A percentile compares a stretch with the other conserved stretches of the same genome.
Evolutionary conservation across 495 filamentous ascomycete genomes (phyloP).

Genomic region (Tuber indicum): DNA sequence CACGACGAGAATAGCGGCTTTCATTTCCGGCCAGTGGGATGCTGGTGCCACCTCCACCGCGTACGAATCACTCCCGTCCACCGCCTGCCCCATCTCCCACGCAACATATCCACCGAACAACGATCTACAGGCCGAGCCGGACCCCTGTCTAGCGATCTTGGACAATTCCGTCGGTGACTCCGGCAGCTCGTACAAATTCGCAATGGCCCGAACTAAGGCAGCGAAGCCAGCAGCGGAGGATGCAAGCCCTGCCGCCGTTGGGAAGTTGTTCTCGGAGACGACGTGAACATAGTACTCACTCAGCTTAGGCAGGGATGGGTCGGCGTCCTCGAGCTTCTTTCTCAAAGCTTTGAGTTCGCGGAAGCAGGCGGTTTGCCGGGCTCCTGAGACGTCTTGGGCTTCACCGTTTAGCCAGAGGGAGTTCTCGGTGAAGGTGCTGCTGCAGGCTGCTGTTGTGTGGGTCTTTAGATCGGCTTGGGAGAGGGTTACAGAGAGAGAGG

Average conservation of each 20-base stretch:
- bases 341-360: conserved; percentile 73
- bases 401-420: conserved; percentile 77
- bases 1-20: conserved; percentile 80
- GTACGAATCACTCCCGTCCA: conserved; percentile 73
- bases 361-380: conserved; percentile 86
- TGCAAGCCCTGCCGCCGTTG: conserved; percentile 92
- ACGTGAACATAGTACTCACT: conserved; percentile 67
- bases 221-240: conserved; percentile 91
- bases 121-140: conserved; percentile 83
- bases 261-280: conserved; percentile 96
- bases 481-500: conserved; percentile 90
- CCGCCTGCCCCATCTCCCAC: conserved; percentile 68
- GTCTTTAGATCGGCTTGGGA: conserved; percentile 90
- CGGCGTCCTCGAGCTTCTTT: conserved; percentile 60
- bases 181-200: conserved; percentile 79
- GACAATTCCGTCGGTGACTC: conserved; percentile 71
- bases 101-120: conserved; percentile 94
- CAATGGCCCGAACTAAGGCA: conserved; percentile 85
- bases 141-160: conserved; percentile 88
- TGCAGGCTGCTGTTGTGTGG: conserved; percentile 92
- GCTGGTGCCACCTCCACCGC: conserved; percentile 81
- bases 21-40: conserved; percentile 90
- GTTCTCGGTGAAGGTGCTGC: conserved; percentile 65
- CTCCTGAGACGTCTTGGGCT: conserved; percentile 72
- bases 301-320: conserved; percentile 69